Evolutionary conservation across 2,329 filamentous ascomycete genomes (phyloP), one percentile per base, ranked within the genome.

Genomic region (Aspergillus quadrilineatus): DNA sequence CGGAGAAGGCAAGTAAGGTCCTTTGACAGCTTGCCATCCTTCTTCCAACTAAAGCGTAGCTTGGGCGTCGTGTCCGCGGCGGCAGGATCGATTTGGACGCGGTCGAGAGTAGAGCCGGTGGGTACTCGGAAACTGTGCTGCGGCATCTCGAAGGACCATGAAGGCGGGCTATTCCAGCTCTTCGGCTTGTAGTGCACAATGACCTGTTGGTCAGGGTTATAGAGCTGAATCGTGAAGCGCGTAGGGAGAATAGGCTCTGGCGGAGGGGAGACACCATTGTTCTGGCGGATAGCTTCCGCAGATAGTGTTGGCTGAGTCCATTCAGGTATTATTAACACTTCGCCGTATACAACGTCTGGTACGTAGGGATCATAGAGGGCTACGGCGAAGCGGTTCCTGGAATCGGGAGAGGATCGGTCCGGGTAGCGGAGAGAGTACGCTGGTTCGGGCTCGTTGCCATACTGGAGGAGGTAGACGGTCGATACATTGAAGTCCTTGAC

Each of bases 121-220:
- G 94, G 94, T 53, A 86, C 80, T 30, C 89, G 85, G 72, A 99
- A 99, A 28, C 87, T 89, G 58, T 86, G 87, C 68, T 92, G 86
- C 0, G 94, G 94, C 75, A 99, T 87, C 72, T 93, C 90, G 74
- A 99, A 97, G 62, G 94, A 90, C 88, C 93, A 99, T 53, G 85
- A 84, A 51, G 91, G 85, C 12, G 86, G 87, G 58, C 86, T 88
- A 60, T 88, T 92, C 88, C 92, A 96, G 59, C 87, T 86, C 34
- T 89, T 88, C 41, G 87, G 82, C 64, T 89, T 85, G 61, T 77
- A 70, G 65, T 83, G 86, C 36, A 97, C 83, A 0, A 80, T 66
- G 17, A 97, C 79, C 65, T 89, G 83, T 73, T 94, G 91, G 71
- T 97, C 93, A 0, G 94, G 94, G 70, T 96, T 94, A 80, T 97